Evolutionary conservation across 208 protist genomes (phyloP), one percentile per base, ranked within the genome.

Genomic region (Trypanosoma rangeli): DNA sequence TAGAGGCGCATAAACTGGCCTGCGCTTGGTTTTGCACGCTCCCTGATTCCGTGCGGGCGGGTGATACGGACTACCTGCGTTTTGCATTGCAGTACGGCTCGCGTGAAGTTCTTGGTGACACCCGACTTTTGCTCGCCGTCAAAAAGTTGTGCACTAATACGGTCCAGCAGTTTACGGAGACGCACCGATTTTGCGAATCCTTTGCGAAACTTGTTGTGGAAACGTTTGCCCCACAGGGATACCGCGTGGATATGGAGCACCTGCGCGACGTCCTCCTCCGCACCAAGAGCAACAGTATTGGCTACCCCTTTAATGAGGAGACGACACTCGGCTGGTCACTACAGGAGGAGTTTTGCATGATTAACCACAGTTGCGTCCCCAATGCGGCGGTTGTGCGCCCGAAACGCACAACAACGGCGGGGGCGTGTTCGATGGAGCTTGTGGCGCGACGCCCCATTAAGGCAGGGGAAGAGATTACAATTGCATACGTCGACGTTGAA

Each of bases 341-440:
- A 64, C 74, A 93, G 63, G 66, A 72, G 52, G 76, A 77, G 20
- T 60, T 90, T 49, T 92, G 86, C 68, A 92, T 93, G 86, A 71
- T 93, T 64, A 95, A 95, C 71, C 89, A 95, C 81, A 89, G 82
- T 74, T 95, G 89, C 68, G 52, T 69, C 42, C 86, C 89, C 20
- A 93, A 91, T 60, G 85, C 84, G 7, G 80, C 85, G 0, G 73
- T 93, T 3, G 74, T 93, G 24, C 80, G 82, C 54, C 76, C 82
- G 28, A 61, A 52, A 24, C 55, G 42, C 10, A 15, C 0, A 39
- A 31, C 9, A 31, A 3, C 31, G 28, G 5, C 49, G 18, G 28
- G 4, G 26, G 44, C 54, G 24, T 56, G 62, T 31, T 64, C 10
- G 20, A 64, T 79, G 67, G 60, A 79, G 44, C 67, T 79, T 35